These are phyloP conservation scores for Cyphellophora attinorum DNA, from an alignment of 2,329 filamentous ascomycete genomes.

Conservation along the genomic window DNA sequence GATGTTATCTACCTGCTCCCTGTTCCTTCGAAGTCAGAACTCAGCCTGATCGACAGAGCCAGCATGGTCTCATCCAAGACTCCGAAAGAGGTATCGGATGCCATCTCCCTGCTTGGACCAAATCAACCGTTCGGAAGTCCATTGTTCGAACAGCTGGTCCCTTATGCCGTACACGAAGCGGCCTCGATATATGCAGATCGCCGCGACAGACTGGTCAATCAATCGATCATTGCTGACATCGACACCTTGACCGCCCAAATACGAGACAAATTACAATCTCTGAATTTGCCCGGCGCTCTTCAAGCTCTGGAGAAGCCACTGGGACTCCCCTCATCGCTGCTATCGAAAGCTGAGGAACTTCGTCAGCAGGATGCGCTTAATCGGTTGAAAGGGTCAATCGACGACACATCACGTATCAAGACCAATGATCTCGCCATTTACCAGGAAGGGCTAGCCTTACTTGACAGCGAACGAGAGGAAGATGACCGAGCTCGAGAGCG, in stretches of 20 bases:
- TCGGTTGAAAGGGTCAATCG: constrained; percentile 66
- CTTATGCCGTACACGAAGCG: constrained; percentile 89
- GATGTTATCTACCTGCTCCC: constrained; percentile 84
- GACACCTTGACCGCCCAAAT: constrained; percentile 72
- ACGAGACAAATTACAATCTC: constrained; percentile 65
- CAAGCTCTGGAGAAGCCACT: constrained; percentile 93
- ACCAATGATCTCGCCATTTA: constrained; percentile 68
- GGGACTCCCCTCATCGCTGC: constrained; percentile 72
- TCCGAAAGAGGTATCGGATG: constrained; percentile 72
- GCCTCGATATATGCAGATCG: constrained; percentile 92
- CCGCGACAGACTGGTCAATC: constrained; percentile 80
- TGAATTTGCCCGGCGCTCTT: constrained; percentile 83
- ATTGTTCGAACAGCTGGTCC: constrained; percentile 83
- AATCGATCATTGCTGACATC: constrained; percentile 74
- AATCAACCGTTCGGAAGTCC: constrained; percentile 72
- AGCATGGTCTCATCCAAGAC: constrained; percentile 76
- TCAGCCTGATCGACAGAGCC: constrained; percentile 75
- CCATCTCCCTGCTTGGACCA: constrained; percentile 70
- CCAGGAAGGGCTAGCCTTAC: constrained; percentile 68
- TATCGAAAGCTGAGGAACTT: constrained; percentile 88
- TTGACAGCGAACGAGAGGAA: constrained; percentile 73
- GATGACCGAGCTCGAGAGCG: constrained; percentile 66
- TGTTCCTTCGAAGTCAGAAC: constrained; percentile 78
- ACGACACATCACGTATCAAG: constrained; percentile 85
- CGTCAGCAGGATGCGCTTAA: constrained; percentile 80